Evolutionary conservation across 2,329 filamentous ascomycete genomes (phyloP).

Genomic region (Pseudocercospora vitis): DNA sequence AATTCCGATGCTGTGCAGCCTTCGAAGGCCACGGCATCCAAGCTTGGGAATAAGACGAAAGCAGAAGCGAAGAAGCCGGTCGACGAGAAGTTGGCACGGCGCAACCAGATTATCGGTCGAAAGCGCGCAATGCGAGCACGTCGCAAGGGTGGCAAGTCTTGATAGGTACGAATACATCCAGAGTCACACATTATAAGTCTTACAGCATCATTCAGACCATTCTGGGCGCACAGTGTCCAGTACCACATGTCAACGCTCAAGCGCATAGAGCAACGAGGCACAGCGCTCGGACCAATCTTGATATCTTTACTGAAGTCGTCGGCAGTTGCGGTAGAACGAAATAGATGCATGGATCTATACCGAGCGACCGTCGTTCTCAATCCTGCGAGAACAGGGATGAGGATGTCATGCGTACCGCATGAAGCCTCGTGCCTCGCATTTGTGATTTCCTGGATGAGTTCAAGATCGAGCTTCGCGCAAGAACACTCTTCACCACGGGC

Average conservation of each 20-base stretch:
- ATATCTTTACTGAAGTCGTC: not conserved
- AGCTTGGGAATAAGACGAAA: constrained; percentile 34
- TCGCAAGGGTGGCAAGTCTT: constrained; percentile 30
- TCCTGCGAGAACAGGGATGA: constrained; percentile 1
- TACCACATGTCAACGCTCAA: constrained; percentile 21
- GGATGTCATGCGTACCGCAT: not conserved
- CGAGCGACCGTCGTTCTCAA: constrained; percentile 4
- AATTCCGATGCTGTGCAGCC: constrained; percentile 28
- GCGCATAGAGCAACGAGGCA: constrained; percentile 13
- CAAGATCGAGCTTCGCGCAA: not conserved
- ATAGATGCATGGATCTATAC: not conserved
- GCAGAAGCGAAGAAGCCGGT: constrained; percentile 35
- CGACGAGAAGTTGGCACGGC: constrained; percentile 59
- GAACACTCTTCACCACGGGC: constrained; percentile 1
- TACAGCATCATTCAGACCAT: constrained; percentile 16
- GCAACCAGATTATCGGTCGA: constrained; percentile 78
- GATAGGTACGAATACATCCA: constrained; percentile 19
- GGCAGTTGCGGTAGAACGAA: not conserved
- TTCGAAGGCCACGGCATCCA: constrained; percentile 17
- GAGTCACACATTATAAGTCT: constrained; percentile 19
- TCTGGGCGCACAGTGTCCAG: constrained; percentile 12
- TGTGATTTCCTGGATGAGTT: not conserved
- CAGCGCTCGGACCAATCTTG: constrained; percentile 8
- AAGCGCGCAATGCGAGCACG: constrained; percentile 70
- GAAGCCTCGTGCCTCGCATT: not conserved